phyloP scores from a whole-genome alignment of 257 asterid genomes.

The Ehretia macrophylla region DNA sequence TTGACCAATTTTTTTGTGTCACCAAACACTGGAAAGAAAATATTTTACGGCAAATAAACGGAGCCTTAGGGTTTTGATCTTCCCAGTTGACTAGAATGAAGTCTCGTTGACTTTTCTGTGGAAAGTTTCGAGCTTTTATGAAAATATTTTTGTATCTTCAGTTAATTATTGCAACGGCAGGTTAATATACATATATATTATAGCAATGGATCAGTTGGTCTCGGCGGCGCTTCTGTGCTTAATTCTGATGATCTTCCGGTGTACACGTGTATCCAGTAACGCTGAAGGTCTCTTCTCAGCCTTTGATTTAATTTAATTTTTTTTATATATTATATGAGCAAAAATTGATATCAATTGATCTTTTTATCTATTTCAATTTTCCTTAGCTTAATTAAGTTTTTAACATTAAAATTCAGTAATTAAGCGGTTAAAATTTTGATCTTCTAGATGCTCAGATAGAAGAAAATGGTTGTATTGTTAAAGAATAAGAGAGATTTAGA shows the following conservation, averaged over 20 bases:
- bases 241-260: conserved; percentile 28
- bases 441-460: background rate
- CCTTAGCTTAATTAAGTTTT: background rate
- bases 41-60: too few relatives aligned
- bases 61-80: background rate
- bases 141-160: background rate
- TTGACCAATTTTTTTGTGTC: too few relatives aligned
- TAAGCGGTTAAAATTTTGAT: background rate
- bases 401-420: background rate
- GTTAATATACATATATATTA: conserved; percentile 7
- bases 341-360: background rate
- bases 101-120: background rate
- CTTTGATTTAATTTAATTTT: conserved; percentile 1
- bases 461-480: background rate
- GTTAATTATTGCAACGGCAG: background rate
- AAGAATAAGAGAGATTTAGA: background rate
- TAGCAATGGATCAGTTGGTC: conserved; percentile 56
- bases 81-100: background rate
- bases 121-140: background rate
- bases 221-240: conserved; percentile 30
- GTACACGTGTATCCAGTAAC: conserved; percentile 55
- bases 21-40: too few relatives aligned
- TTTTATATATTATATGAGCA: background rate
- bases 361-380: background rate
- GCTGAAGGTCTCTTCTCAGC: conserved; percentile 58